Base-by-base conservation (phyloP, 495 filamentous ascomycete genomes). In the Talaromyces ruber region DNA sequence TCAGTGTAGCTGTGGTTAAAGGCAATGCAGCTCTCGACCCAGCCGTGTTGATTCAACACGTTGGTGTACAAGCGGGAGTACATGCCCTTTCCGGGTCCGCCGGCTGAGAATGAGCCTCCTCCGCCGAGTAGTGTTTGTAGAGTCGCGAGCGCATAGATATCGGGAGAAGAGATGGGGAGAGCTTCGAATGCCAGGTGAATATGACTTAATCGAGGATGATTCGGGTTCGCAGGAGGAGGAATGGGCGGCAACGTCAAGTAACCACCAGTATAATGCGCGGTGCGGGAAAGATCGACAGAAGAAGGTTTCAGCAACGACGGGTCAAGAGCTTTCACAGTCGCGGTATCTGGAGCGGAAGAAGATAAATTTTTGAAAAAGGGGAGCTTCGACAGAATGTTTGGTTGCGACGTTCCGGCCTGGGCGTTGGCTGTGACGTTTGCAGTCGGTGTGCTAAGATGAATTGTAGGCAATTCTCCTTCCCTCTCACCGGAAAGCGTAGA, bases 1-100 rank as follows among this genome's bases (percentile, higher is more conserved):
- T 98, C 94, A 0, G 91, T 96, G 79, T 98, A 98, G 57, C 88
- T 89, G 75, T 98, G 92, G 76, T 98, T 98, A 82, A 98, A 97
- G 29, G 93, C 87, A 45, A 96, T 83, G 71, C 93, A 97, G 64
- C 84, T 91, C 74, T 98, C 94, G 11, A 98, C 90, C 92, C 92
- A 98, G 56, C 88, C 91, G 76, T 96, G 84, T 73, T 97, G 94
- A 79, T 98, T 98, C 54, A 98, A 85, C 9, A 97, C 93, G 73
- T 97, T 95, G 62, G 92, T 98, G 79, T 96, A 98, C 29, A 98
- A 84, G 6, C 95, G 89, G 18, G 90, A 93, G 78, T 97, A 98
- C 94, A 98, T 98, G 63, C 94, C 94, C 78, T 99, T 99, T 54
- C 94, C 94, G 21, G 94, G 94, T 2, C 94, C 94, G 65, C 94